Base-by-base conservation (phyloP, 2,329 filamentous ascomycete genomes). In the Botrytis tulipae region DNA sequence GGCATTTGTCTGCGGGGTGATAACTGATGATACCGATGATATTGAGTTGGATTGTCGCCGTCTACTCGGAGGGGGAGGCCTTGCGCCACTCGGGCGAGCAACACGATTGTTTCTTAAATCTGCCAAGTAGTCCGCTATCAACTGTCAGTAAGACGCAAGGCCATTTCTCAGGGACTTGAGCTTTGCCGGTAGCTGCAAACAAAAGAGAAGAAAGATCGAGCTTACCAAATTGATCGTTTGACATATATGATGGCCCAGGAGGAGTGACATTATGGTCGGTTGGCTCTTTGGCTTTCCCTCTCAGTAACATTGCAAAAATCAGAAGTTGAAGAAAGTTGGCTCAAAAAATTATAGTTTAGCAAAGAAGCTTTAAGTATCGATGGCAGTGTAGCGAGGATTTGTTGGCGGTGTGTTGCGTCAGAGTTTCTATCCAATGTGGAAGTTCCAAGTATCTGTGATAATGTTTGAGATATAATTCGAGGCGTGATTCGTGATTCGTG, bases 101-200 rank as follows among this genome's bases (percentile, higher is more conserved):
- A 89, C 85, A 70, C 91, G 89, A 82, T 88, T 92, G 77, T 87
- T 89, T 77, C 93, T 90, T 51, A 95, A 87, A 77, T 91, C 89
- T 77, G 90, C 86, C 51, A 94, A 87, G 81, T 94, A 95, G 74
- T 86, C 85, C 77, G 90, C 92, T 94, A 82, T 75, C 76, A 60
- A 51, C 54, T 62, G 68, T 77, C 72, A 80, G 77, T 48, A 73
- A 61, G 70, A 51, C 37, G n/a, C 35, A 57, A 46, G 37, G 25
- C 14, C 16, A 29, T 67, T 51, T 65, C n/a, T 29, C 9, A 61
- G 20, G 40, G n/a, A 32, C n/a, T 35, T 35, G 37, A 61, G 44
- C 32, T 37, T 40, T 16, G 25, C 42, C 25, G 46, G 40, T 62
- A 61, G 14, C n/a, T 46, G 18, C 29, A 42, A 54, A 37, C 59